Conservation (phyloP, 2,329 filamentous ascomycete species). For the Biscogniauxia sp. region DNA sequence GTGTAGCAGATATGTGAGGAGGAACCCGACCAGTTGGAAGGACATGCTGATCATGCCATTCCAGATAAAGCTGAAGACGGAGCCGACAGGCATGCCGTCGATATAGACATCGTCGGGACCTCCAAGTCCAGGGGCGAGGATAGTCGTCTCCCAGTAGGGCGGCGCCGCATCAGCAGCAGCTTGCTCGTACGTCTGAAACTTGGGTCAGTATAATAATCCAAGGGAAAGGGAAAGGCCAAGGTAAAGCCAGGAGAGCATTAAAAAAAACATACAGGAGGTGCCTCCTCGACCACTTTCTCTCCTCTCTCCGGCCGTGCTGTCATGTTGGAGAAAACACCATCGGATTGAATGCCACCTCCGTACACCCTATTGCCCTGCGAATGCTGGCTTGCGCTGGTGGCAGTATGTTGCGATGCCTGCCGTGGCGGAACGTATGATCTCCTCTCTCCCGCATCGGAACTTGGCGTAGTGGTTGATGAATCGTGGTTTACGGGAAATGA, state of each 20-base stretch:
- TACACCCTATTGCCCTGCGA: constrained; percentile 49
- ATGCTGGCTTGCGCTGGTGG: constrained; percentile 31
- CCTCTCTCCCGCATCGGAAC: constrained; percentile 16
- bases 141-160: constrained; percentile 98
- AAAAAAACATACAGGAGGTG: constrained; percentile 72
- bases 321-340: constrained; percentile 95
- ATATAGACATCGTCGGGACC: constrained; percentile 95
- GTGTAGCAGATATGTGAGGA: constrained; percentile 95
- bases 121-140: constrained; percentile 85
- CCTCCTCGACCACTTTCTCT: constrained; percentile 75
- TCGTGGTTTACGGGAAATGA: constrained; percentile 32
- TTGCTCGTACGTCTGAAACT: constrained; percentile 86
- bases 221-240: not conserved
- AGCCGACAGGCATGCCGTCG: constrained; percentile 90
- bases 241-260: constrained; percentile 22
- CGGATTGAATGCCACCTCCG: constrained; percentile 74
- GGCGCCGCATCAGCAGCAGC: constrained; percentile 93
- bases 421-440: constrained; percentile 12
- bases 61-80: constrained; percentile 84
- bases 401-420: constrained; percentile 23
- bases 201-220: constrained; percentile 34
- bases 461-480: constrained; percentile 14
- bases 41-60: constrained; percentile 97
- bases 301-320: constrained; percentile 84
- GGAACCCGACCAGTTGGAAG: constrained; percentile 94